These are phyloP conservation scores for Zasmidium citrigriseum DNA, from an alignment of 2,329 filamentous ascomycete species.

Conservation along the genomic window DNA sequence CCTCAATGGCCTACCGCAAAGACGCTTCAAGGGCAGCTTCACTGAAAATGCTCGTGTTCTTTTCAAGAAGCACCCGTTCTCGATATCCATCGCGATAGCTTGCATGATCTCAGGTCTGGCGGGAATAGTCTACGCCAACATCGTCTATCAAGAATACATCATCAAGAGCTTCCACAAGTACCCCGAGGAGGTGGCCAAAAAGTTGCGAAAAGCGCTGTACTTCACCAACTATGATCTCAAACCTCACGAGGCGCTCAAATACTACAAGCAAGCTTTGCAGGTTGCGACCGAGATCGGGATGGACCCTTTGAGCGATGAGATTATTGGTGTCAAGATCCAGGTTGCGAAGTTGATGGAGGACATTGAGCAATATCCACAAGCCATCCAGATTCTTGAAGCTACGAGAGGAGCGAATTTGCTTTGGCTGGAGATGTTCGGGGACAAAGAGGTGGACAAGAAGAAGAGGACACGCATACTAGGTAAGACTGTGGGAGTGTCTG, in stretches of 20 bases:
- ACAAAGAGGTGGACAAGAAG: conserved; percentile 45
- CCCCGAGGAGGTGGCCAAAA: conserved; percentile 72
- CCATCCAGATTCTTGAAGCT: conserved; percentile 77
- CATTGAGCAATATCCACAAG: conserved; percentile 67
- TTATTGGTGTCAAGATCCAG: conserved; percentile 85
- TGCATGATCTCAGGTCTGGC: conserved; percentile 41
- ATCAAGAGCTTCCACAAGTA: conserved; percentile 55
- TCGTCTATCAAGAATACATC: conserved; percentile 50
- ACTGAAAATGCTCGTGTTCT: conserved; percentile 34
- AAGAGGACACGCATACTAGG: conserved; percentile 67
- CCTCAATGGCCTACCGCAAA: conserved; percentile 17
- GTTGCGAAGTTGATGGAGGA: conserved; percentile 79
- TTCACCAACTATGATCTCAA: conserved; percentile 78
- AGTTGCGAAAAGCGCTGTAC: conserved; percentile 81
- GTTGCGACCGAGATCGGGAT: conserved; percentile 72
- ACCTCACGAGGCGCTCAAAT: conserved; percentile 74
- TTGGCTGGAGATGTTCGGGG: conserved; percentile 49
- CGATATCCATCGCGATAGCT: conserved; percentile 37
- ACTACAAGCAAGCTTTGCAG: conserved; percentile 77
- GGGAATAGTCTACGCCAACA: conserved; percentile 46
- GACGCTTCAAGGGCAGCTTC: conserved; percentile 25
- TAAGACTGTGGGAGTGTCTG: conserved; percentile 72
- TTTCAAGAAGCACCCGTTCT: conserved; percentile 40
- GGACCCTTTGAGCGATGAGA: conserved; percentile 88
- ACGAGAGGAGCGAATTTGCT: conserved; percentile 67